Base-by-base conservation (phyloP, 2,329 filamentous ascomycete species). In the Phyllosticta citribraziliensis region DNA sequence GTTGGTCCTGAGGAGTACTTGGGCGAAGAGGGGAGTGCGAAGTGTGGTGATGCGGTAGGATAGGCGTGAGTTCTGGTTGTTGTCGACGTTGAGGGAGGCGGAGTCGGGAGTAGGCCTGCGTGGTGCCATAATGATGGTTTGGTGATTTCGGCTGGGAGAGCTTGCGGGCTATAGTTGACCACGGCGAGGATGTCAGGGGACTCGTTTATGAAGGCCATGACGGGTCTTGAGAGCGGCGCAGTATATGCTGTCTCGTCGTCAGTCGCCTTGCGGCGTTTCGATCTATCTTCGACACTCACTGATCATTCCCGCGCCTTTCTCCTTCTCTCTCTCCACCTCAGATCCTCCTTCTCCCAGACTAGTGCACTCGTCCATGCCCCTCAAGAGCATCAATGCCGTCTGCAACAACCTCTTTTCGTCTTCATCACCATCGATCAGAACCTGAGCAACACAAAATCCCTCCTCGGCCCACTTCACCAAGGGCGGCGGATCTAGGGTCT, bases 391-490 rank as follows among this genome's bases (percentile, higher is more conserved):
- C 20, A 57, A 12, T 2, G 54, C 54, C 14, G 17, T 19, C 11
- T 47, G 12, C 14, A 57, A 27, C n/a, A 10, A 57, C 52, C 3
- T 30, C 19, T 14, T 20, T 24, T 24, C 54, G 20, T n/a, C n/a
- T 10, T 10, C 6, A n/a, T 22, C 52, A 1, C 4, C 24, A 0
- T 69, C 65, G 1, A 74, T 66, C 2, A 73, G 68, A 0, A 88
- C 68, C 68, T 87, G 80, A 0, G 76, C 83, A 2, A 88, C 84
- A 0, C 81, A 76, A 65, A 83, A 88, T 0, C 86, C 84, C 69
- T 89, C 87, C 68, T 89, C 86, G 0, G 85, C 86, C 87, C 87
- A 89, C 71, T 89, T 89, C 63, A 82, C 69, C 14, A 83, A 67
- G 0, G 83, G 82, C 9, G 80, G 76, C 0, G 86, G 85, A 59